These are phyloP conservation scores for Citrus cavaleriei DNA, from an alignment of 345 rosid genomes.

Conservation along the genomic window DNA sequence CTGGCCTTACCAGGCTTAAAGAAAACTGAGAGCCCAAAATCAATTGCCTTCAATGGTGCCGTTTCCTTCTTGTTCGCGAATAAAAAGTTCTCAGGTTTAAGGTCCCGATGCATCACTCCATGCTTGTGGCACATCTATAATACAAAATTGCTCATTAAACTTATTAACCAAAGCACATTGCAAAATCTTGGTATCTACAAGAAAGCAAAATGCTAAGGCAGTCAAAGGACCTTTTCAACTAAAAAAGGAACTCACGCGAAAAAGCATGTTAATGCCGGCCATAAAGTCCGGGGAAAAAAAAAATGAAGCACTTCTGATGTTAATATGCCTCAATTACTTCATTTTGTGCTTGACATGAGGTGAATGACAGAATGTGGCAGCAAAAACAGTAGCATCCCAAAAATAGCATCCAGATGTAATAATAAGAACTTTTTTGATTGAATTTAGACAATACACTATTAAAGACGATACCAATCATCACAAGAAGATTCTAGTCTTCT, in stretches of 20 bases:
- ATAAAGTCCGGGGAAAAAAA: not conserved
- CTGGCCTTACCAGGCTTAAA: constrained; percentile 77
- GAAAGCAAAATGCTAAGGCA: not conserved
- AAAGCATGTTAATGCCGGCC: not conserved
- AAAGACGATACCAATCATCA: not conserved
- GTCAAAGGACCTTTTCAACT: not conserved
- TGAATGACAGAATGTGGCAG: not conserved
- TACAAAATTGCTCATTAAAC: constrained; percentile 9
- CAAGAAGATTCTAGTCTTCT: not conserved
- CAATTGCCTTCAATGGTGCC: constrained; percentile 79
- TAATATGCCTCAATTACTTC: not conserved
- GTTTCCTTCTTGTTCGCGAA: constrained; percentile 89
- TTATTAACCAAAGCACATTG: not conserved
- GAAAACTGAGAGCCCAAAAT: constrained; percentile 94
- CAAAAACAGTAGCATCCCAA: not conserved
- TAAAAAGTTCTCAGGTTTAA: constrained; percentile 93
- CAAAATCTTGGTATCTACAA: not conserved
- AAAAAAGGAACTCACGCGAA: not conserved
- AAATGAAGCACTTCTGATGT: not conserved
- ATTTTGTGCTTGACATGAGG: not conserved
- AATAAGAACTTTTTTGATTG: not conserved
- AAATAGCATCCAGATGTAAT: not conserved
- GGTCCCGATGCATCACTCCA: constrained; percentile 91
- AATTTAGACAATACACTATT: not conserved
- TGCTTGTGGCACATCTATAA: constrained; percentile 83